A percentile compares a stretch with the other conserved stretches of the same genome.
Conservation (phyloP, 1,139 yeast genomes). For the Hemisphaericaspora lyxosophila region DNA sequence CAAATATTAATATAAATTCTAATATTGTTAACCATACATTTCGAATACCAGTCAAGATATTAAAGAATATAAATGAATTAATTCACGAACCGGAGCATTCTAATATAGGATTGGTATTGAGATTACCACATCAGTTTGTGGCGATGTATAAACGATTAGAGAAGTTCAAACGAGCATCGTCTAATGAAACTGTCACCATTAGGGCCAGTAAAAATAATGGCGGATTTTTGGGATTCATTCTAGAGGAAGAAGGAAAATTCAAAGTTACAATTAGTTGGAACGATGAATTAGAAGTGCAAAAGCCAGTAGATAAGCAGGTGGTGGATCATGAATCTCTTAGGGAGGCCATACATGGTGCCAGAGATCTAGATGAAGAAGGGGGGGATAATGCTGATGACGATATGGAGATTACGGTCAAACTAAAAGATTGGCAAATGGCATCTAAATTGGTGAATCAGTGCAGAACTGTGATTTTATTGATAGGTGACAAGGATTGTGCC, state of each 20-base stretch:
- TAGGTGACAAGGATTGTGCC: slow-evolving; percentile 51
- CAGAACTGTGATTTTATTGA: slow-evolving; percentile 49
- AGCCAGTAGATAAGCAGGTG: slow-evolving; percentile 19
- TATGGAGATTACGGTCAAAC: slow-evolving; percentile 42
- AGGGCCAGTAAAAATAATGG: slow-evolving; percentile 34
- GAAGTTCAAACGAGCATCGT: slow-evolving; percentile 45
- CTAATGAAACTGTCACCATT: slow-evolving; percentile 33
- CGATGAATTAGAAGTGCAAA: slow-evolving; percentile 38
- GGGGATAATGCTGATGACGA: slow-evolving; percentile 23
- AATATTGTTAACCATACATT: slow-evolving; percentile 55
- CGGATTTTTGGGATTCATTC: slow-evolving; percentile 46
- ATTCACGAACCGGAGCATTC: slow-evolving; percentile 50
- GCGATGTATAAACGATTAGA: slow-evolving; percentile 55
- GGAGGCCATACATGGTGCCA: slow-evolving; percentile 14
- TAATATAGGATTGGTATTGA: slow-evolving; percentile 49
- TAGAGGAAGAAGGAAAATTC: slow-evolving; percentile 55
- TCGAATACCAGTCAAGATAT: slow-evolving; percentile 55
- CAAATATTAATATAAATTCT: slow-evolving; percentile 32
- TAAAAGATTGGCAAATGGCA: slow-evolving; percentile 60
- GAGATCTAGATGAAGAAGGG: slow-evolving; percentile 9
- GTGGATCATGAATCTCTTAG: slow-evolving; percentile 24
- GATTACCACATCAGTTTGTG: slow-evolving; percentile 47
- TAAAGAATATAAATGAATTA: slow-evolving; percentile 46
- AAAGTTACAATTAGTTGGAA: slow-evolving; percentile 61
- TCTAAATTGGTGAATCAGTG: slow-evolving; percentile 54